Percentiles rank a stretch among this genome's conserved stretches.
phyloP scores from a whole-genome alignment of 768 basidiomycete genomes.

The Podaxis sp. region DNA sequence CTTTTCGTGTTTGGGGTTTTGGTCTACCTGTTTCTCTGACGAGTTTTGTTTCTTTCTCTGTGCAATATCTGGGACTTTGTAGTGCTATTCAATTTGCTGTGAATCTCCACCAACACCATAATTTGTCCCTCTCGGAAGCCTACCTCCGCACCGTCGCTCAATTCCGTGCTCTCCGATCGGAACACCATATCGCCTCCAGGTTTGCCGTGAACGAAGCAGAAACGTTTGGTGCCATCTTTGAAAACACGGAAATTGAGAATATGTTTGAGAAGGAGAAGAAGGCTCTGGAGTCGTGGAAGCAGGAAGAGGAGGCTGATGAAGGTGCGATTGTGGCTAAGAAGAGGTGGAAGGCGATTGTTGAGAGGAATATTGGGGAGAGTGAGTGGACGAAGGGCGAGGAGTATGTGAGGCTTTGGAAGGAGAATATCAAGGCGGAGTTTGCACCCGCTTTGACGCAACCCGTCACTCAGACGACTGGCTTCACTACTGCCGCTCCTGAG shows the following conservation, averaged over 20 bases:
- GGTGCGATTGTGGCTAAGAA: slow-evolving; percentile 67
- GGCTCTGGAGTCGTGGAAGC: slow-evolving; percentile 58
- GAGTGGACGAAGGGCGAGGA: slow-evolving; percentile 75
- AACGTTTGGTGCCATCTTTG: slow-evolving; percentile 67
- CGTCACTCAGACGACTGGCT: not conserved
- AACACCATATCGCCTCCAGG: slow-evolving; percentile 73
- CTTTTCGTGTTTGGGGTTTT: slow-evolving; percentile 13
- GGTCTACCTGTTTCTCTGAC: not conserved
- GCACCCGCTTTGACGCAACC: slow-evolving; percentile 52
- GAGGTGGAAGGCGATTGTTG: slow-evolving; percentile 73
- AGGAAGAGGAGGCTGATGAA: slow-evolving; percentile 54
- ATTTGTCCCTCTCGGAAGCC: slow-evolving; percentile 68
- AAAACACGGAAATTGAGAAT: slow-evolving; percentile 57
- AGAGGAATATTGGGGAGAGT: slow-evolving; percentile 38
- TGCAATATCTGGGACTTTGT: slow-evolving; percentile 10
- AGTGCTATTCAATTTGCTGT: slow-evolving; percentile 83
- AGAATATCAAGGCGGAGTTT: slow-evolving; percentile 68
- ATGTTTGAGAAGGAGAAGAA: slow-evolving; percentile 63
- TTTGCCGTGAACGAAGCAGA: slow-evolving; percentile 83
- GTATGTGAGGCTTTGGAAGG: slow-evolving; percentile 72
- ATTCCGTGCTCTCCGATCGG: slow-evolving; percentile 85
- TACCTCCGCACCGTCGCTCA: slow-evolving; percentile 80
- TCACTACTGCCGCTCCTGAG: not conserved
- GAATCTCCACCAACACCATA: slow-evolving; percentile 70
- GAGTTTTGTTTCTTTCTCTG: slow-evolving; percentile 13